phyloP scores from a whole-genome alignment of 176 grass and related monocot species.

The barley (Hordeum vulgare) region MorexV3_pseudomolecules_assembly NC_058524.1:24428356-24428855 shows the following conservation, averaged over 20 bases:
- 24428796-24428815: conserved; percentile 39
- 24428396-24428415: conserved; percentile 7
- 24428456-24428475: not conserved
- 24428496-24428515: not conserved
- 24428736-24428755: conserved; percentile 56
- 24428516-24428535: not conserved
- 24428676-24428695: conserved; percentile 60
- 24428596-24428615: conserved; percentile 79
- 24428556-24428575: conserved; percentile 91
- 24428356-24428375: not conserved
- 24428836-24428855: conserved; percentile 81
- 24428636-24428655: conserved; percentile 44
- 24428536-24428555: conserved; percentile 98
- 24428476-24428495: not conserved
- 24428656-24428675: conserved; percentile 41
- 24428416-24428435: not conserved
- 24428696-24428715: conserved; percentile 64
- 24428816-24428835: conserved; percentile 85
- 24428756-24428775: conserved; percentile 92
- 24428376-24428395: not conserved
- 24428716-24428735: conserved; percentile 49
- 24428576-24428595: conserved; percentile 96
- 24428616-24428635: conserved; percentile 31
- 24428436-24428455: not conserved
- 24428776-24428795: conserved; percentile 51